Evolutionary conservation across 257 asterid species (phyloP).

Genomic region (Scutellaria barbata): DNA sequence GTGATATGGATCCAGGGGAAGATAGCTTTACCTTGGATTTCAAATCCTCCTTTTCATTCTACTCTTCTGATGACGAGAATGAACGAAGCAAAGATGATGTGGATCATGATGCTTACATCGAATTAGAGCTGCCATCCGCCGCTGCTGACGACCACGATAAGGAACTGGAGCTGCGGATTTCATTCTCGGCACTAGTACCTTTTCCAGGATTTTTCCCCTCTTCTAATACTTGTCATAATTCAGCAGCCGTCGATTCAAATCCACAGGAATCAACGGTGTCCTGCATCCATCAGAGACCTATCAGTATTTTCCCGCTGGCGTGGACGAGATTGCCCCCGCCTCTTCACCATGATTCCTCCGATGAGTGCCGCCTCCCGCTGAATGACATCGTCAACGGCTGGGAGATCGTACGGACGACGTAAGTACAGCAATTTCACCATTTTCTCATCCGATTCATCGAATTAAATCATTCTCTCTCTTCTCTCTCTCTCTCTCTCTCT

Average conservation of each 20-base stretch:
- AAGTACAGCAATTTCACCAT: neutral
- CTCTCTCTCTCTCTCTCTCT: neutral
- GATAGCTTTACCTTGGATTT: conserved; percentile 18
- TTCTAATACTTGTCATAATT: neutral
- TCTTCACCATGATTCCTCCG: neutral
- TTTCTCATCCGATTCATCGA: neutral
- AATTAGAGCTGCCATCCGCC: conserved; percentile 18
- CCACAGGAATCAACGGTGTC: neutral
- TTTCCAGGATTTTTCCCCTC: conserved; percentile 30
- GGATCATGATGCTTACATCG: conserved; percentile 31
- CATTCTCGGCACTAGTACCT: conserved; percentile 27
- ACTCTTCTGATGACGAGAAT: conserved; percentile 8
- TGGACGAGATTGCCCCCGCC: conserved; percentile 7
- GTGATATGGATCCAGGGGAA: conserved; percentile 3
- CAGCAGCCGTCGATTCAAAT: conserved; percentile 1
- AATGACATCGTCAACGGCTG: neutral
- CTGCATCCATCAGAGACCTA: neutral
- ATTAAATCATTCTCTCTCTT: neutral
- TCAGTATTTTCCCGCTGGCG: neutral
- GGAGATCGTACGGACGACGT: conserved; percentile 3
- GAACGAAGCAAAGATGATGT: neutral
- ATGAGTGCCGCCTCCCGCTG: neutral
- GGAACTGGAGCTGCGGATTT: conserved; percentile 29
- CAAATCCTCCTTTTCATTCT: conserved; percentile 22
- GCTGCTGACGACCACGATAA: neutral